Evolutionary conservation across 1,284 basidiomycete genomes (phyloP).

Genomic region (Meira nashicola): DNA sequence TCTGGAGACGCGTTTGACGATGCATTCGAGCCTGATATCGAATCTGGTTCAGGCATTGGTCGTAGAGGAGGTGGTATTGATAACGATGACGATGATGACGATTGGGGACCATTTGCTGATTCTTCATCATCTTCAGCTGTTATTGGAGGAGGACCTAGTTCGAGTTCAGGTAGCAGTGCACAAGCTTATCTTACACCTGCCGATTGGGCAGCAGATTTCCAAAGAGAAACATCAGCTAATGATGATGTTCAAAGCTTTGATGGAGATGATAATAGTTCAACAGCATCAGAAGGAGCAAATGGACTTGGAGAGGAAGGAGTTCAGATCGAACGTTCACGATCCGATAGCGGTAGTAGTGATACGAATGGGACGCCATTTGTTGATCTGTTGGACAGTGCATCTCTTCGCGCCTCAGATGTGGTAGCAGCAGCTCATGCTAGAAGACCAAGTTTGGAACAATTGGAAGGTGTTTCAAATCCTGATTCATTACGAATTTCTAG

Average conservation of each 20-base stretch:
- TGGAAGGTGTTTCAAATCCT: slow-evolving; percentile 15
- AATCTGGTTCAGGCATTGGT: slow-evolving; percentile 1
- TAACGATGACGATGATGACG: slow-evolving; percentile 40
- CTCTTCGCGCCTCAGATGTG: slow-evolving; percentile 2
- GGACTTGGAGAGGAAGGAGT: slow-evolving; percentile 28
- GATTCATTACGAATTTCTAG: background rate
- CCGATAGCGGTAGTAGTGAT: slow-evolving; percentile 19
- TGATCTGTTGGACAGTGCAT: slow-evolving; percentile 2
- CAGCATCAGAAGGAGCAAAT: background rate
- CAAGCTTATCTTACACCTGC: slow-evolving; percentile 38
- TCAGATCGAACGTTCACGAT: slow-evolving; percentile 23
- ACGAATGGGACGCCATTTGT: slow-evolving; percentile 17
- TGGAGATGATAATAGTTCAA: background rate
- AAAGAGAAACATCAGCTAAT: slow-evolving; percentile 20
- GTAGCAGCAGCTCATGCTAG: slow-evolving; percentile 27
- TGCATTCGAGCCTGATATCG: slow-evolving; percentile 10
- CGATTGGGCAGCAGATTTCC: slow-evolving; percentile 48
- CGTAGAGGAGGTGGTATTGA: background rate
- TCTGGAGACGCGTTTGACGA: slow-evolving; percentile 31
- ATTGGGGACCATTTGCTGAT: slow-evolving; percentile 51
- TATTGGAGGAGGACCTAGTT: background rate
- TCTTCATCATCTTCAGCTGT: slow-evolving; percentile 13
- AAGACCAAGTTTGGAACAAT: slow-evolving; percentile 27
- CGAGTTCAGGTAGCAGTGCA: slow-evolving; percentile 5
- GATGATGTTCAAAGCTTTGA: background rate